Percentiles rank a stretch among this genome's conserved stretches.
phyloP scores from a whole-genome alignment of 2,329 filamentous ascomycete genomes.

The Coccinonectria pachysandricola region DNA sequence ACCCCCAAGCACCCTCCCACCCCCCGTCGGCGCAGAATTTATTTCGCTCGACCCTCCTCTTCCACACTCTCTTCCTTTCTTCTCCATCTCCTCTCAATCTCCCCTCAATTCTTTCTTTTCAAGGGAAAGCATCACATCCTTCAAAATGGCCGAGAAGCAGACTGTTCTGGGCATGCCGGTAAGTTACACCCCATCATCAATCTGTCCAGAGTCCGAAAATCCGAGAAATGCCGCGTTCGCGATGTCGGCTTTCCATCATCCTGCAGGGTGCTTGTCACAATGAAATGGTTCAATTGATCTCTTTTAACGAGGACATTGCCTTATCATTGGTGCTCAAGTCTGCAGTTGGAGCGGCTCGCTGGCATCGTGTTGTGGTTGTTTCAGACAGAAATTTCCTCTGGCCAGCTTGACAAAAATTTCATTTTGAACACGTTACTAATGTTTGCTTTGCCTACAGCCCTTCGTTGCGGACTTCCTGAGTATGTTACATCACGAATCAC shows the following conservation, averaged over 20 bases:
- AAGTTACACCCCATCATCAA: conserved; percentile 27
- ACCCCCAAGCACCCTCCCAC: conserved; percentile 33
- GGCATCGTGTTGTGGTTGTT: too few relatives aligned
- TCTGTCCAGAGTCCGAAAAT: conserved; percentile 4
- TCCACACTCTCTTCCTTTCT: conserved; percentile 32
- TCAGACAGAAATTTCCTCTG: too few relatives aligned
- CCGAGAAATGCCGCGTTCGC: conserved; percentile 21
- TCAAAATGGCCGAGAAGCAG: conserved; percentile 46
- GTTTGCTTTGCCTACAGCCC: conserved; percentile 44
- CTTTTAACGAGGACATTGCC: not conserved
- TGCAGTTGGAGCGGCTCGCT: too few relatives aligned
- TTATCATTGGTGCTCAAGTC: too few relatives aligned
- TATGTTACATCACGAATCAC: conserved; percentile 46
- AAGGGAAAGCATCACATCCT: conserved; percentile 31
- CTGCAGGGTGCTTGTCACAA: conserved; percentile 1
- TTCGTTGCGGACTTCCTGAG: conserved; percentile 98
- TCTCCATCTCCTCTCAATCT: conserved; percentile 41
- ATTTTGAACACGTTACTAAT: too few relatives aligned
- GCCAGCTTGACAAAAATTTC: too few relatives aligned
- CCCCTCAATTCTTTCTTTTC: conserved; percentile 50
- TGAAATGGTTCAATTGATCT: conserved; percentile 10
- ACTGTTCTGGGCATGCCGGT: conserved; percentile 60
- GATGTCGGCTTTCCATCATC: conserved; percentile 11
- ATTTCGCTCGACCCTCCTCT: conserved; percentile 31
- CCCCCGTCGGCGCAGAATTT: conserved; percentile 35